A percentile compares a stretch with the other conserved stretches of the same genome.
Conservation (phyloP, 2,329 filamentous ascomycete genomes). For the Fusarium aywerte region DNA sequence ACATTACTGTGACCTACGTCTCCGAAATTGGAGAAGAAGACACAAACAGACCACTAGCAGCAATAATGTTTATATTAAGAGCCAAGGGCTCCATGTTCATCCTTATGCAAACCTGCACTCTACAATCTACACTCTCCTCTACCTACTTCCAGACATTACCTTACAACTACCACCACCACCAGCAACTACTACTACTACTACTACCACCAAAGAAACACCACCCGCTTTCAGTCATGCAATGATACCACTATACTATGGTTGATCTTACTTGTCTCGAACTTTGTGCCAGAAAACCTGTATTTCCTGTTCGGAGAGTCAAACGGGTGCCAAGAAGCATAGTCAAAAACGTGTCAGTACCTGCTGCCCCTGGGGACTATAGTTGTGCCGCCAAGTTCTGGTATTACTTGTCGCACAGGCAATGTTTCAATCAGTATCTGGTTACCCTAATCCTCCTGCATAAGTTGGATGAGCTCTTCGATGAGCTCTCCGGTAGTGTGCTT, state of each 20-base stretch:
- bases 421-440: slow-evolving; percentile 4
- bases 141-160: background rate
- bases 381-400: background rate
- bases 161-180: background rate
- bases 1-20: too few relatives aligned
- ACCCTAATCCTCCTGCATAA: too few relatives aligned
- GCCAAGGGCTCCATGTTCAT: background rate
- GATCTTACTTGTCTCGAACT: too few relatives aligned
- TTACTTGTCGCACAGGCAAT: slow-evolving; percentile 10
- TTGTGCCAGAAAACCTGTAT: too few relatives aligned
- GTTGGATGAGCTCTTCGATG: too few relatives aligned
- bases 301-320: too few relatives aligned
- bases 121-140: background rate
- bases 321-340: too few relatives aligned
- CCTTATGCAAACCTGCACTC: background rate
- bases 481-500: too few relatives aligned
- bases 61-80: background rate
- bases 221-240: background rate
- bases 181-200: too few relatives aligned
- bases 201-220: background rate
- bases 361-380: background rate
- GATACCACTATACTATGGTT: too few relatives aligned
- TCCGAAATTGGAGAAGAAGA: too few relatives aligned
- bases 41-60: too few relatives aligned
- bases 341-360: background rate